Conservation (phyloP, 768 basidiomycete species). For the Mycena polygramma region DNA sequence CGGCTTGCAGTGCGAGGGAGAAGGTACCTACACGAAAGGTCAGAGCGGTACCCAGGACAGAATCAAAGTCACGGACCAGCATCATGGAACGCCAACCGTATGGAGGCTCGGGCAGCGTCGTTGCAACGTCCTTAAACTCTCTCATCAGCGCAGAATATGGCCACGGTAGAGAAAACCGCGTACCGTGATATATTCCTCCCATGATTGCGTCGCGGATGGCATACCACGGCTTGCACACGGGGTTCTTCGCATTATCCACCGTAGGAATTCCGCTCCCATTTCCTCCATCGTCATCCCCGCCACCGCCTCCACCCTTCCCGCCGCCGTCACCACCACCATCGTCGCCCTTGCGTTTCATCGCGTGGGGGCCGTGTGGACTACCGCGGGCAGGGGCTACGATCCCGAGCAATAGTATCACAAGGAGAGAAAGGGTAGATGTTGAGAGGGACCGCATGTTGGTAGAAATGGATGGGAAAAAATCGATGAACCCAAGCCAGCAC, state of each 20-base stretch:
- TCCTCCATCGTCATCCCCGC: neutral
- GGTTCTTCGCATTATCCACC: constrained; percentile 8
- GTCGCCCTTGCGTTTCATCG: neutral
- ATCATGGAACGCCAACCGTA: constrained; percentile 20
- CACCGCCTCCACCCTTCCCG: neutral
- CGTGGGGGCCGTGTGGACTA: neutral
- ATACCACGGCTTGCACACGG: constrained; percentile 16
- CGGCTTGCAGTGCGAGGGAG: constrained; percentile 21
- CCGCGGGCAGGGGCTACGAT: neutral
- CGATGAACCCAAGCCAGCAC: neutral
- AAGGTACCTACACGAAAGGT: constrained; percentile 11
- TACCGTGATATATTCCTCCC: constrained; percentile 10
- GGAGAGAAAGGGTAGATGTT: neutral
- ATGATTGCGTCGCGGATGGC: constrained; percentile 17
- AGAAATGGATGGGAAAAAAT: neutral
- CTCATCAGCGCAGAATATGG: neutral
- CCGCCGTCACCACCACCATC: neutral
- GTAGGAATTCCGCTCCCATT: neutral
- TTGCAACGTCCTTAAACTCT: neutral
- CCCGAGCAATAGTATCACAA: neutral
- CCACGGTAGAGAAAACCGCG: neutral
- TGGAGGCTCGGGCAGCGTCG: neutral
- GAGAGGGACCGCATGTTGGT: neutral
- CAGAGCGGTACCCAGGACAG: no score
- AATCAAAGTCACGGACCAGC: neutral